These are phyloP conservation scores for Botryotinia narcissicola DNA, from an alignment of 2,329 filamentous ascomycete species.

Conservation along the genomic window DNA sequence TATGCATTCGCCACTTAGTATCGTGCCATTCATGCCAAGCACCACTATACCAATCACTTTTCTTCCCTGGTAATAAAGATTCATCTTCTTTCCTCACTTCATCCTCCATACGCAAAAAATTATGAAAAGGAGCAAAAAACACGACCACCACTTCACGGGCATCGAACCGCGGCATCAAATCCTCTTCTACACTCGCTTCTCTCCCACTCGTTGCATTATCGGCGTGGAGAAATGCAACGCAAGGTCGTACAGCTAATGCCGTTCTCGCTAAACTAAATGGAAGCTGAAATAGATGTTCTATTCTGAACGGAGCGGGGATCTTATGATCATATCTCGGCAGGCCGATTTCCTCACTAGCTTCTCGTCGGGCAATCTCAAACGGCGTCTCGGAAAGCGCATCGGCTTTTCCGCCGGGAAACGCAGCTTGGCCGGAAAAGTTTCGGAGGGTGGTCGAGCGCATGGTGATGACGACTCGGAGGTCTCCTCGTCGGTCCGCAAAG, in stretches of 20 bases:
- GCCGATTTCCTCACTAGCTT: slow-evolving; percentile 92
- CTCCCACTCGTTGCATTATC: slow-evolving; percentile 44
- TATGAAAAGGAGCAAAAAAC: slow-evolving; percentile 84
- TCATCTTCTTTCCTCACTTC: slow-evolving; percentile 44
- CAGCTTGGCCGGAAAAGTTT: slow-evolving; percentile 79
- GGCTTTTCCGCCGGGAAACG: slow-evolving; percentile 77
- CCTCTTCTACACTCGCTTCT: slow-evolving; percentile 59
- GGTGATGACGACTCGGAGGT: slow-evolving; percentile 69
- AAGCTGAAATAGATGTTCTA: slow-evolving; percentile 85
- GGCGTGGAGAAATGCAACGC: slow-evolving; percentile 73
- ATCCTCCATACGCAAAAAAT: slow-evolving; percentile 68
- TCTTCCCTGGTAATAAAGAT: slow-evolving; percentile 33
- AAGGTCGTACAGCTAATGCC: slow-evolving; percentile 71
- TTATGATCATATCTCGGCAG: slow-evolving; percentile 68
- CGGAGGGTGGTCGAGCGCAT: slow-evolving; percentile 63
- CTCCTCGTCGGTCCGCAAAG: slow-evolving; percentile 78
- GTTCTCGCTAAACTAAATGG: slow-evolving; percentile 73
- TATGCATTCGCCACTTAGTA: slow-evolving; percentile 79
- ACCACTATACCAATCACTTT: slow-evolving; percentile 73
- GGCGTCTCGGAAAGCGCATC: slow-evolving; percentile 58
- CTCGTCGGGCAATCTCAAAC: slow-evolving; percentile 79
- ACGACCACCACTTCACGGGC: slow-evolving; percentile 90
- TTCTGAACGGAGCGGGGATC: slow-evolving; percentile 72
- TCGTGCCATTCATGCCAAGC: slow-evolving; percentile 78
- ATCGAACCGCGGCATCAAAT: slow-evolving; percentile 76